Evolutionary conservation across 495 filamentous ascomycete genomes (phyloP).

Genomic region (Aspergillus homomorphus): DNA sequence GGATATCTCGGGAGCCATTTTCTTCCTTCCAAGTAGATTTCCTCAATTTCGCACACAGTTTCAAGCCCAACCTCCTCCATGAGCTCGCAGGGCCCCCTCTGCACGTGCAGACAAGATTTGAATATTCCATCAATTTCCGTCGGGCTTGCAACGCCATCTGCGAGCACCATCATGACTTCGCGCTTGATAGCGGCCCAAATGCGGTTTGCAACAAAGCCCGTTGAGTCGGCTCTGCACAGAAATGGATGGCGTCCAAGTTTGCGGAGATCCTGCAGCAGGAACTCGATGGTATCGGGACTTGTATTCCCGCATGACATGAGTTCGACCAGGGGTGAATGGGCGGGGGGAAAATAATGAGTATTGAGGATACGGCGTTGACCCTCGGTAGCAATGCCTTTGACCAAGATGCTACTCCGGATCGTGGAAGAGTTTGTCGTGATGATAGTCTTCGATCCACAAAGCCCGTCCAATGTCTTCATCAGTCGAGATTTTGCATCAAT

Average conservation of each 20-base stretch:
- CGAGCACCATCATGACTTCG: not conserved
- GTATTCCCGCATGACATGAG: not conserved
- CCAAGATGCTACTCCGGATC: not conserved
- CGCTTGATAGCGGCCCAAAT: not conserved
- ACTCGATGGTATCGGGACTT: not conserved
- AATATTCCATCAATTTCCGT: not conserved
- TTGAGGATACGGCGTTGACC: not conserved
- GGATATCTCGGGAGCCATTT: not conserved
- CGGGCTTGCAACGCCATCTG: not conserved
- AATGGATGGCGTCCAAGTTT: not conserved
- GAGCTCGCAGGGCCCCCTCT: not conserved
- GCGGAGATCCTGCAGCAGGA: not conserved
- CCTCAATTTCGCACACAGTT: not conserved
- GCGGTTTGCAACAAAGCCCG: not conserved
- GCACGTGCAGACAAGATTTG: not conserved
- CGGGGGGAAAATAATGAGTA: not conserved
- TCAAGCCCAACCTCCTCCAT: not conserved
- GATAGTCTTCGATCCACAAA: not conserved
- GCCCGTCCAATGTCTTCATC: not conserved
- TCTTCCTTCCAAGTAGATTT: not conserved
- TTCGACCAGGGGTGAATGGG: not conserved
- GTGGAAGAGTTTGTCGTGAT: not conserved
- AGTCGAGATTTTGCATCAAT: not conserved
- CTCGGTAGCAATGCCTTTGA: not conserved
- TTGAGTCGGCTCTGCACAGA: not conserved